phyloP scores from a whole-genome alignment of 352 stramenopile genomes.

The Globisporangium nagaii region DNA sequence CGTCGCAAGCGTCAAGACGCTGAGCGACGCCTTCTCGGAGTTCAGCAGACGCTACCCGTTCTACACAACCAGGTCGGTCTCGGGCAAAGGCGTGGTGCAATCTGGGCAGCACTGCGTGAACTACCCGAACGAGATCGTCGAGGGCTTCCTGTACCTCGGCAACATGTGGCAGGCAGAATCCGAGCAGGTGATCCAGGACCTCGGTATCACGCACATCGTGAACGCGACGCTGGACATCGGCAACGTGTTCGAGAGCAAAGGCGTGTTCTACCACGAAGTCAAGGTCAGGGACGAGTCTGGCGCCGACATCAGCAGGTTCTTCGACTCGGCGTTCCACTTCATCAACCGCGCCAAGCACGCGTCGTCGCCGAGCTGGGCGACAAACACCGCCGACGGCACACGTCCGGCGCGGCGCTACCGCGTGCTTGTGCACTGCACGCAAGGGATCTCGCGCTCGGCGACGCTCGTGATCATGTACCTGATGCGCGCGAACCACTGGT shows the following conservation, averaged over 20 bases:
- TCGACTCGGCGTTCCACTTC: slow-evolving; percentile 42
- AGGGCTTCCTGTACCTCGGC: slow-evolving; percentile 59
- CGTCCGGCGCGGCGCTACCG: slow-evolving; percentile 19
- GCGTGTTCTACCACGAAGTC: slow-evolving; percentile 55
- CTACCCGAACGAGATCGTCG: slow-evolving; percentile 70
- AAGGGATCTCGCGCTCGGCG: slow-evolving; percentile 63
- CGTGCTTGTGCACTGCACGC: slow-evolving; percentile 68
- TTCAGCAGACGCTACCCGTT: slow-evolving; percentile 63
- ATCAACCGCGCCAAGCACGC: slow-evolving; percentile 24
- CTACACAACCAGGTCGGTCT: slow-evolving; percentile 35
- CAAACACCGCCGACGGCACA: slow-evolving; percentile 5
- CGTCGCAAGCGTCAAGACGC: slow-evolving; percentile 36
- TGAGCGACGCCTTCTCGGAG: slow-evolving; percentile 28
- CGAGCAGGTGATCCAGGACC: slow-evolving; percentile 38
- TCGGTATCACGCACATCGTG: slow-evolving; percentile 71
- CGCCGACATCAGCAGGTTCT: slow-evolving; percentile 38
- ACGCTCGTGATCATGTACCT: slow-evolving; percentile 70
- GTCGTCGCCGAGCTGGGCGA: background rate
- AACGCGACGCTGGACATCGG: slow-evolving; percentile 54
- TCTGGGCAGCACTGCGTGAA: slow-evolving; percentile 32
- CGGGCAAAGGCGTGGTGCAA: slow-evolving; percentile 17
- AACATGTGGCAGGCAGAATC: slow-evolving; percentile 73
- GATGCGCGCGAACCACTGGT: slow-evolving; percentile 51
- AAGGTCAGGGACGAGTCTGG: slow-evolving; percentile 43
- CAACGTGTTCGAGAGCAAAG: slow-evolving; percentile 44